Evolutionary conservation across 1,139 yeast species (phyloP), one percentile per base, ranked within the genome.

Genomic region (Suhomyces wounanorum): DNA sequence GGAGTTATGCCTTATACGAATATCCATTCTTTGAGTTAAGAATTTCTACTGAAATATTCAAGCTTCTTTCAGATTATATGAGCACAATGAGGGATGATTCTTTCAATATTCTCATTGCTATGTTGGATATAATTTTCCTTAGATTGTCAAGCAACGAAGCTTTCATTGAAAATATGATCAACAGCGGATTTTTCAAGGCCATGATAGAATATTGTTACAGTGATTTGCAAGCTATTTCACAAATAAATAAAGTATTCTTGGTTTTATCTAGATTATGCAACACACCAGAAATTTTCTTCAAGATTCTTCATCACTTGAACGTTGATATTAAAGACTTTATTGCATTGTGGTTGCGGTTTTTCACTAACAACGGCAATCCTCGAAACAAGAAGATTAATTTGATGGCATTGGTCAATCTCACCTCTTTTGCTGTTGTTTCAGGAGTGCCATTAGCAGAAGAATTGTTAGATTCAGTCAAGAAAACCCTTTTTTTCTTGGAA

Each of bases 71-170:
- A 0, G 77, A 74, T 2, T 86, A 87, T 61, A 63, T 89, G 25
- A 67, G 79, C 25, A 76, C 75, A 25, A 78, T 89, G 82, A 77
- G 95, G 52, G 92, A 87, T 60, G 96, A 89, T 62, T 72, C 90
- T 0, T 75, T 84, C 50, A 79, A 76, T 38, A 66, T 85, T 8
- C 72, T 85, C 36, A 69, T 86, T 10, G 79, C 88, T 9, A 67
- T 82, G 23, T 67, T 85, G 72, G 94, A 87, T 59, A 75, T 85
- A 13, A 63, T 85, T 25, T 61, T 78, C 23, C 64, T 82, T 40
- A 64, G 64, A 49, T 61, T 62, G 25, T 54, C 65, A 18, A 56
- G 55, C 14, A 63, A 65, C 45, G 68, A 67, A 48, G 54, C 48
- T 2, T 68, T 80, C 26, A 59, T 80, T 13, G 65, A 69, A 10